A percentile compares a stretch with the other conserved stretches of the same genome.
Evolutionary conservation across 1,284 basidiomycete species (phyloP).

Genomic region (Rhodotorula sp.): DNA sequence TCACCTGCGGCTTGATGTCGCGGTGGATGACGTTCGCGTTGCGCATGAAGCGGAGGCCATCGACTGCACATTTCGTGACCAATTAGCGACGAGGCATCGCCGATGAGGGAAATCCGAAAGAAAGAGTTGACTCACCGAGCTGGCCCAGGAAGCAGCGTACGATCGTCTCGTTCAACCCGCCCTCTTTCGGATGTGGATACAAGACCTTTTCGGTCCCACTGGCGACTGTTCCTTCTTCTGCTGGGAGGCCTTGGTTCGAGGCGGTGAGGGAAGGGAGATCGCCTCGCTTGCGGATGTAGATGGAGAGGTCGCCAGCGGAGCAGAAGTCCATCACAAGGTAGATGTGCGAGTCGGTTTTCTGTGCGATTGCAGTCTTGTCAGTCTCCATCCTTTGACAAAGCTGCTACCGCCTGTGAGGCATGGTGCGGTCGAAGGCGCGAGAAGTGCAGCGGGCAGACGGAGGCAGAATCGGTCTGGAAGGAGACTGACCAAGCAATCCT

Average conservation of each 20-base stretch:
- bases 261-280: conserved; percentile 72
- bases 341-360: conserved; percentile 90
- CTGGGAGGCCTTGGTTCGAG: conserved; percentile 62
- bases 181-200: conserved; percentile 85
- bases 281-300: conserved; percentile 93
- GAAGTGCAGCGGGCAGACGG: neutral
- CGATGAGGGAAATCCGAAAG: too few species aligned
- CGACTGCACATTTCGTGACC: conserved; percentile 56
- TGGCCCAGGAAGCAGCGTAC: conserved; percentile 91
- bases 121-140: conserved; percentile 60
- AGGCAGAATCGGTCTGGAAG: neutral
- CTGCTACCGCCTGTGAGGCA: too few species aligned
- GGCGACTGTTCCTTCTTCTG: conserved; percentile 27
- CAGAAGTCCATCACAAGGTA: conserved; percentile 99
- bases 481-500: conserved; percentile 72
- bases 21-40: conserved; percentile 88
- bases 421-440: neutral
- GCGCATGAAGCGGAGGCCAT: conserved; percentile 88
- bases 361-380: conserved; percentile 1
- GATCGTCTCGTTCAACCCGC: conserved; percentile 85
- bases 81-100: neutral
- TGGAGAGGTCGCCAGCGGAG: conserved; percentile 88
- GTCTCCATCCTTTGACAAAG: neutral
- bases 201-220: conserved; percentile 51
- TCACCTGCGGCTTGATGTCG: conserved; percentile 92